A percentile compares a stretch with the other conserved stretches of the same genome.
Evolutionary conservation across 306 rosid genomes (phyloP).

Genomic region (Prunus mongolica): DNA sequence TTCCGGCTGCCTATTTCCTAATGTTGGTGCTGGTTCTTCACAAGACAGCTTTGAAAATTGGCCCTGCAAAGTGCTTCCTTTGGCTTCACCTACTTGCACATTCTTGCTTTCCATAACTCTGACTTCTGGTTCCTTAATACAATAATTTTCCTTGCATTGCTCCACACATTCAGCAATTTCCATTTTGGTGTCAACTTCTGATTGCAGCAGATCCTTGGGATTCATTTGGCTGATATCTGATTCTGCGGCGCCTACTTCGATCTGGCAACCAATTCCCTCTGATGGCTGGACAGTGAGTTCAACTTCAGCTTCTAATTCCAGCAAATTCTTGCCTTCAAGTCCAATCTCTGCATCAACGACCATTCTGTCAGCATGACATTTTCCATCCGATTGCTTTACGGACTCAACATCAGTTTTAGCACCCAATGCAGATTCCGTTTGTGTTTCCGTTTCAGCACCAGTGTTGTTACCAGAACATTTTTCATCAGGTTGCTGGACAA

Average conservation of each 20-base stretch:
- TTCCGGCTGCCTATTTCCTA: conserved; percentile 44
- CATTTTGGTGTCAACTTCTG: no score
- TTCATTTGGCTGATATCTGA: no score
- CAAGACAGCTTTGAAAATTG: conserved; percentile 57
- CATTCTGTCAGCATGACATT: not conserved
- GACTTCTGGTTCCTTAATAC: not conserved
- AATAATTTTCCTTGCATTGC: no score
- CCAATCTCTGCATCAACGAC: not conserved
- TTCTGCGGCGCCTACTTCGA: not conserved
- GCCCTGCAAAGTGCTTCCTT: conserved; percentile 50
- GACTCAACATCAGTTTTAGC: no score
- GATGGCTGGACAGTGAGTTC: not conserved
- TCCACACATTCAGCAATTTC: no score
- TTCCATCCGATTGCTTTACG: not conserved
- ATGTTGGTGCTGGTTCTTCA: conserved; percentile 29
- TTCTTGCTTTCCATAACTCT: conserved; percentile 23
- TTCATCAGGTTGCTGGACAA: not conserved
- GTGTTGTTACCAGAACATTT: not conserved
- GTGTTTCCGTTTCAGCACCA: not conserved
- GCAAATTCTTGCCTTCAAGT: not conserved
- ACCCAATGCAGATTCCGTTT: not conserved
- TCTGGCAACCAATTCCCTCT: conserved; percentile 14
- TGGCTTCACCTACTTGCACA: conserved; percentile 30
- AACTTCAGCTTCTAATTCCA: conserved; percentile 2
- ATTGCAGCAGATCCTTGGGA: no score